Evolutionary conservation across 495 filamentous ascomycete genomes (phyloP), one percentile per base, ranked within the genome.

Genomic region (Xylaria flabelliformis): DNA sequence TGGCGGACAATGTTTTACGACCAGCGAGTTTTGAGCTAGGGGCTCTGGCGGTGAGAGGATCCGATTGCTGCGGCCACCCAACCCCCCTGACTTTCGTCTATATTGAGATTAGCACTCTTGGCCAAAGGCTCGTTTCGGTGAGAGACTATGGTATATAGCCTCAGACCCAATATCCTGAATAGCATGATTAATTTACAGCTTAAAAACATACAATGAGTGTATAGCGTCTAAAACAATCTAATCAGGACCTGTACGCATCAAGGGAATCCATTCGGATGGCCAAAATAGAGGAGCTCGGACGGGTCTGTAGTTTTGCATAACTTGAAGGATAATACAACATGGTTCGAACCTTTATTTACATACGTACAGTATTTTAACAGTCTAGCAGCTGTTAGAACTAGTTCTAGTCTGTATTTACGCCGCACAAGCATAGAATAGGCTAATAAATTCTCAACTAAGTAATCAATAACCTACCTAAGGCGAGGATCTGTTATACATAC

Each of bases 21-120:
- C 19, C 7, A n/a, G 58, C 34, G 58, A 39, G 34, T 61, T 61
- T 61, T 61, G 3, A 2, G 32, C 34, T 39, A 2, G 29, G 58
- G 21, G 32, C 7, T 61, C 5, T 61, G 24, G 58, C 58, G 58
- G 58, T 61, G 58, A 61, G 58, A 21, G 32, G 32, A 7, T 17
- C 19, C 0, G 5, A 19, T 39, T 61, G 19, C 34, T 21, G 19
- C 34, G 53, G 9, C 53, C 58, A 19, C 32, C 32, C 58, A 61
- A 39, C 58, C 58, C 36, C 36, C 58, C 58, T 61, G 53, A 29
- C 26, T 56, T 56, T 32, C 29, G 15, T 39, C 56, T 13, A 61
- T 2, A n/a, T 21, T n/a, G 24, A 61, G 58, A 6, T 39, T 61
- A 61, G 32, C 34, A 61, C 19, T 39, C 6, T 4, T 4, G 19